Evolutionary conservation across 2,329 filamentous ascomycete genomes (phyloP).

Genomic region (Colletotrichum camelliae): DNA sequence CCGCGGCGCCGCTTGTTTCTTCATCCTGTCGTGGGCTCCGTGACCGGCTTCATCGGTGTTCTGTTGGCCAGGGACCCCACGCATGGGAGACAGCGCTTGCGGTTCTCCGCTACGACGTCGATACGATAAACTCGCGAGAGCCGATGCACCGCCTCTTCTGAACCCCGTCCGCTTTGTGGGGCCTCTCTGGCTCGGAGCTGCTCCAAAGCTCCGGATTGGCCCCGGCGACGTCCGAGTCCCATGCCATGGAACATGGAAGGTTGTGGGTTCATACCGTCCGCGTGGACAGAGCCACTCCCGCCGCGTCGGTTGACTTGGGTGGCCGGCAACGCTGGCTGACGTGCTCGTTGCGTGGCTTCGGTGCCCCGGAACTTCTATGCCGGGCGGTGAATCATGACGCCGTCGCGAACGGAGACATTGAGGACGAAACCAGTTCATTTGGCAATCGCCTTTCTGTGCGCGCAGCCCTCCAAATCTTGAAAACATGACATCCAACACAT

Average conservation of each 20-base stretch:
- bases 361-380: neutral
- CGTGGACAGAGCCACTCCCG: slow-evolving; percentile 1
- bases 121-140: neutral
- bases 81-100: neutral
- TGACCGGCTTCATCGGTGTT: neutral
- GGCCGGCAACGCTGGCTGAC: neutral
- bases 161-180: neutral
- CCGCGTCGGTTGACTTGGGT: neutral
- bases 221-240: slow-evolving; percentile 1
- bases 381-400: neutral
- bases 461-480: neutral
- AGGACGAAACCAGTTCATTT: neutral
- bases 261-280: neutral
- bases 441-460: neutral
- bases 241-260: neutral
- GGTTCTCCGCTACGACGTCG: neutral
- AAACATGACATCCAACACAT: neutral
- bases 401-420: neutral
- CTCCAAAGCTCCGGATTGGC: slow-evolving; percentile 5
- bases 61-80: neutral
- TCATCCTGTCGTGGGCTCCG: neutral
- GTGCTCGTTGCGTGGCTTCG: neutral
- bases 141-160: neutral
- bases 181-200: neutral
- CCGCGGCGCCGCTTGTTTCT: neutral